Evolutionary conservation across 805 yeast genomes (phyloP).

Genomic region (Suhomyces pyralidae): DNA sequence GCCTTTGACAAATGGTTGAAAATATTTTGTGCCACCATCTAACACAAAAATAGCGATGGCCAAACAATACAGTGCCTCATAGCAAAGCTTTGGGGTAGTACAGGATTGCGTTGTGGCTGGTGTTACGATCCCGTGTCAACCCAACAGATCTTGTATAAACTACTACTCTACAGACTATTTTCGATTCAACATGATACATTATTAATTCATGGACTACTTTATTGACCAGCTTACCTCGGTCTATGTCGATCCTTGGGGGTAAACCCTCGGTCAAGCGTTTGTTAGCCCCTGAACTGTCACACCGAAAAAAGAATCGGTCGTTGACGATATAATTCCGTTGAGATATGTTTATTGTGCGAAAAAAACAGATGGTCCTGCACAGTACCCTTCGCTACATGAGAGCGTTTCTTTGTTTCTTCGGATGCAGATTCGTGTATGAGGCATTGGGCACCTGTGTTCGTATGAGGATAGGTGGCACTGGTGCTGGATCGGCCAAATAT

Average conservation of each 20-base stretch:
- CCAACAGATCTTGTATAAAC: neutral
- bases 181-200: neutral
- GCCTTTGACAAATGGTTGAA: neutral
- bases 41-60: neutral
- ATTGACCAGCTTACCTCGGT: too few species aligned
- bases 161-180: neutral
- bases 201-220: too few species aligned
- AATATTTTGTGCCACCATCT: neutral
- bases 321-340: neutral
- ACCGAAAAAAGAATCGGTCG: neutral
- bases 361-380: neutral
- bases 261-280: neutral
- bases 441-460: neutral
- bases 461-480: neutral
- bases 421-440: neutral
- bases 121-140: neutral
- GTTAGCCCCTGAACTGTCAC: neutral
- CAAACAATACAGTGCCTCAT: neutral
- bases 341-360: neutral
- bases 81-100: neutral
- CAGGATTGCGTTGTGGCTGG: neutral
- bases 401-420: neutral
- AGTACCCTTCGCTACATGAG: conserved; percentile 1
- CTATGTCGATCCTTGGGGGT: too few species aligned
- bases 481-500: neutral